Evolutionary conservation across 2,329 filamentous ascomycete species (phyloP).

Genomic region (Aspergillus candidus): DNA sequence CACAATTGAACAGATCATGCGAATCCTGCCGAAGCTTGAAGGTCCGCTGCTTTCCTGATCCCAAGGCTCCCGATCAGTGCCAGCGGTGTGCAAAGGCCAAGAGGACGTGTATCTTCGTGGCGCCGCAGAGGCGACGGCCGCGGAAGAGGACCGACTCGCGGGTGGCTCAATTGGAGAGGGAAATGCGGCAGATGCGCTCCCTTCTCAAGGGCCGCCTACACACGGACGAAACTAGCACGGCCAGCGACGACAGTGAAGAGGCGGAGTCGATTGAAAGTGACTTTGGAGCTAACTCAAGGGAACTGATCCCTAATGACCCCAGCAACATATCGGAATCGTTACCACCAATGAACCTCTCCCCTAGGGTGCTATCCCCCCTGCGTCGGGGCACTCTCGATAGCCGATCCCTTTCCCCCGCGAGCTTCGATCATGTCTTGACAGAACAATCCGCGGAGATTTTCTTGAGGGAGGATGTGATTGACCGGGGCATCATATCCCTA

Average conservation of each 20-base stretch:
- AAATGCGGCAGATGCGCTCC: slow-evolving; percentile 35
- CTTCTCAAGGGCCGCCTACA: slow-evolving; percentile 28
- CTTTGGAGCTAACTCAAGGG: slow-evolving; percentile 16
- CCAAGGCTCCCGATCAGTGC: slow-evolving; percentile 27
- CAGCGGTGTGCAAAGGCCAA: slow-evolving; percentile 33
- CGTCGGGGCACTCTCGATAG: slow-evolving; percentile 16
- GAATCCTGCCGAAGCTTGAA: slow-evolving; percentile 34
- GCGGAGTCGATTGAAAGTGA: slow-evolving; percentile 19
- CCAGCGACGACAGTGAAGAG: slow-evolving; percentile 23
- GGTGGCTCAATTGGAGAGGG: slow-evolving; percentile 32
- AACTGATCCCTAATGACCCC: slow-evolving; percentile 16
- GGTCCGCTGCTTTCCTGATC: slow-evolving; percentile 31
- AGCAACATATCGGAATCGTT: slow-evolving; percentile 17
- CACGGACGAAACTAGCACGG: slow-evolving; percentile 22
- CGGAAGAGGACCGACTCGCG: slow-evolving; percentile 33
- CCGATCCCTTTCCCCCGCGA: slow-evolving; percentile 14
- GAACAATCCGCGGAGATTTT: slow-evolving; percentile 15
- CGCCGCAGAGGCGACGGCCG: slow-evolving; percentile 31
- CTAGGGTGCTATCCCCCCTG: slow-evolving; percentile 15
- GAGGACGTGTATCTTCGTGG: slow-evolving; percentile 30
- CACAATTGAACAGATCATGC: slow-evolving; percentile 32
- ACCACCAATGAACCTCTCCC: slow-evolving; percentile 21
- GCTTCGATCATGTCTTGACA: slow-evolving; percentile 15
- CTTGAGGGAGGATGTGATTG: slow-evolving; percentile 23
- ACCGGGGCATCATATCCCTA: slow-evolving; percentile 27